Evolutionary conservation across 2,329 filamentous ascomycete genomes (phyloP), one percentile per base, ranked within the genome.

Genomic region (Colletotrichum theobromicola): DNA sequence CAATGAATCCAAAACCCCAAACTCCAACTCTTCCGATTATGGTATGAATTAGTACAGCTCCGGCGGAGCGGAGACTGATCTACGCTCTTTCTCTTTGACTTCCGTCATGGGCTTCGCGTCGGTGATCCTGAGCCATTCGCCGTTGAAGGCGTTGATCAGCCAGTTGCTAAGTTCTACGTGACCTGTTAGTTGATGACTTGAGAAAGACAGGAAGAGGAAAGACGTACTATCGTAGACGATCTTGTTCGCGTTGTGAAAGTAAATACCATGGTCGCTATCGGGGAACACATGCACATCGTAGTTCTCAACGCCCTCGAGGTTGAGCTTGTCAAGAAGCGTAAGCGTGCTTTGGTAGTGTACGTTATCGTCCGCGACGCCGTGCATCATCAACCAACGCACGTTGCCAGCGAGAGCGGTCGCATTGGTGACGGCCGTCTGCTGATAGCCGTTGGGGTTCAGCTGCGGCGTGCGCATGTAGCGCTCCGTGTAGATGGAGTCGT

Each of bases 281-380:
- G 97, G 97, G 85, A 98, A 99, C 70, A 98, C 92, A 83, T 98
- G 96, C 15, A 99, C 92, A 81, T 99, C 97, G 80, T 98, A 99
- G 81, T 99, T 99, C 83, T 96, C 93, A 5, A 98, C 91, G 15
- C 92, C 91, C 1, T 88, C 93, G 67, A 98, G 80, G 85, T 99
- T 95, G 58, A 99, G 88, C 79, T 93, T 93, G 83, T 99, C 97
- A 61, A 99, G 88, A 76, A 99, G 85, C 2, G 93, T 94, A 72
- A 98, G 89, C 1, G 96, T 95, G 83, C 98, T 98, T 84, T 99
- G 97, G 84, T 98, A 92, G 83, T 99, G 97, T 15, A 99, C 97
- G 80, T 99, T 99, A 84, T 99, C 97, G 80, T 99, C 97, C 9
- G 94, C 94, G n/a, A 95, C 91, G 78, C 97, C 97, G 82, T 99